phyloP scores from a whole-genome alignment of 768 basidiomycete genomes.

The Kockovaella imperatae region DNA sequence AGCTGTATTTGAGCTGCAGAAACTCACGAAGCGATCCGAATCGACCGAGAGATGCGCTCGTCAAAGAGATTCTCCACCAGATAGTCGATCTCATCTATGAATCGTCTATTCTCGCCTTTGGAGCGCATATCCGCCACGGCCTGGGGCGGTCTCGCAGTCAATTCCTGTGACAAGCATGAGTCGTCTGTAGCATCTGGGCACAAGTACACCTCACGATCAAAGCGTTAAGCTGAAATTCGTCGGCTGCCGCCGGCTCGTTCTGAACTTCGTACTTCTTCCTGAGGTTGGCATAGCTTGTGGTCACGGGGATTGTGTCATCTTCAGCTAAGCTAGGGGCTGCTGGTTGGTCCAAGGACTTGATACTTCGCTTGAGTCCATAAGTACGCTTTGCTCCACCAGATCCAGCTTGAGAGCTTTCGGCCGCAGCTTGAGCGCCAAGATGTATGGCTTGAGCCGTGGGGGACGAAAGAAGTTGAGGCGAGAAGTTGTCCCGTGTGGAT shows the following conservation, averaged over 20 bases:
- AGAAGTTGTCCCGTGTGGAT: too few species aligned
- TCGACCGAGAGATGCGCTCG: conserved; percentile 11
- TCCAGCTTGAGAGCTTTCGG: too few species aligned
- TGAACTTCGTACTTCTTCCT: conserved; percentile 29
- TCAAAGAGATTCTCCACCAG: conserved; percentile 26
- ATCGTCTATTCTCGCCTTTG: conserved; percentile 38
- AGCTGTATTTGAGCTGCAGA: conserved; percentile 6
- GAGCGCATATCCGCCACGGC: conserved; percentile 37
- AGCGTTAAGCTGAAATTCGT: too few species aligned
- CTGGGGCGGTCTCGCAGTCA: conserved; percentile 22
- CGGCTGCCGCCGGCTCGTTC: too few species aligned
- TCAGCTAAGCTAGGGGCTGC: not conserved
- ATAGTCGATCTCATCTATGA: conserved; percentile 40
- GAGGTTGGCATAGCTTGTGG: conserved; percentile 39
- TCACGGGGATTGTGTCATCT: too few species aligned
- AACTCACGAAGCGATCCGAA: conserved; percentile 13
- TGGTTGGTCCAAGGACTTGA: not conserved
- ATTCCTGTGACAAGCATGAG: too few species aligned
- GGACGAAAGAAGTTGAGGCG: too few species aligned
- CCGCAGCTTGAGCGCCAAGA: too few species aligned
- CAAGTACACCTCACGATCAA: too few species aligned
- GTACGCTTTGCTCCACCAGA: too few species aligned
- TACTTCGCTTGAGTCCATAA: not conserved
- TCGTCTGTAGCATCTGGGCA: too few species aligned
- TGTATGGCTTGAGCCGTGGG: too few species aligned